Evolutionary conservation across 148 eudicot genomes (phyloP), one percentile per base, ranked within the genome.

Genomic region (Fallopia convolvulus): DNA sequence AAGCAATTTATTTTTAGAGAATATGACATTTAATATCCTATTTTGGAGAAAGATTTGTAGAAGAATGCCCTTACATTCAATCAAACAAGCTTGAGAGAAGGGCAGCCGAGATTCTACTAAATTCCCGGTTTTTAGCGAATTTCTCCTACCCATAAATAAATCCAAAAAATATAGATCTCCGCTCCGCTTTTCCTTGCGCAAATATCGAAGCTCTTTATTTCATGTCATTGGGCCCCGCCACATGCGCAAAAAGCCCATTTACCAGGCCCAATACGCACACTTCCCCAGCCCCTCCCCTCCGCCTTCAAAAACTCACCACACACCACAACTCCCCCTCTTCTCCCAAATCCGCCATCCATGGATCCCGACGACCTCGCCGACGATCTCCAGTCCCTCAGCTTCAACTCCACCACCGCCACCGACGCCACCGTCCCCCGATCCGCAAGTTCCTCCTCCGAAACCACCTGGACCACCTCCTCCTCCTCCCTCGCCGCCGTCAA

Each of bases 371-470:
- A 90, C 72, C 77, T 90, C 1, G 60, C 87, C 79, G 94, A 90
- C 81, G 95, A 92, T 80, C 87, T 94, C 70, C 81, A 90, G 55
- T 86, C 90, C 86, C 80, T 90, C 79, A 94, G 98, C 77, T 92
- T 94, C 90, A 88, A 89, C 91, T 92, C 94, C 79, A 82, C 92
- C 75, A 80, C 90, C 74, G 80, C 89, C 47, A 83, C 82, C 61
- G 83, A 89, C 74, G 80, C 89, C 41, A 83, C 82, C 61, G 83
- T 83, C 76, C 81, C 83, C 72, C 86, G 94, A 72, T 85, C 87
- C 88, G 88, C 92, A 26, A 82, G 87, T 78, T 88, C 94, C 76
- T 83, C 86, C 49, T 89, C 97, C 58, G 86, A 83, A 77, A 85
- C 91, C 70, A 86, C 88, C 39, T 84, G 85, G 87, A 82, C 90